Percentiles rank a stretch among this genome's conserved stretches.
Evolutionary conservation across 441 rosid species (phyloP).

Genomic region (Omphalea diandra): DNA sequence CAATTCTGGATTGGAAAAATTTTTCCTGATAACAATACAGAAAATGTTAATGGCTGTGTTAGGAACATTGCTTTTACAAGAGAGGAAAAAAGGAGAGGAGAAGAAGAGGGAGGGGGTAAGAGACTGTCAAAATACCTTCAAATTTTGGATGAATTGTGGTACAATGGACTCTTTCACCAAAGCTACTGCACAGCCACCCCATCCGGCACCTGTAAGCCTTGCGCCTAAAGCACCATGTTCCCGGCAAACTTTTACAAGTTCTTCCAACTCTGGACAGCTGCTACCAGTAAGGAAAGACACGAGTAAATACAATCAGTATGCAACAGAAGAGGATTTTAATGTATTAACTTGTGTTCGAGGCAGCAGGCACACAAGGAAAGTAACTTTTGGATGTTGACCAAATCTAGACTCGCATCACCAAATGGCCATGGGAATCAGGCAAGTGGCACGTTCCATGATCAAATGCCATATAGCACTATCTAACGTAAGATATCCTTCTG

Average conservation of each 20-base stretch:
- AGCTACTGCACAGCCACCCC: constrained; percentile 99
- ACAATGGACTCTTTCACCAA: constrained; percentile 77
- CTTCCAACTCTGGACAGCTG: constrained; percentile 97
- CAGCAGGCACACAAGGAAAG: background rate
- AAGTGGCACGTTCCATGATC: background rate
- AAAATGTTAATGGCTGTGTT: background rate
- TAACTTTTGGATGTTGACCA: background rate
- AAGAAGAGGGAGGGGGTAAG: background rate
- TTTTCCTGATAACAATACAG: constrained; percentile 51
- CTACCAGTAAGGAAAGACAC: constrained; percentile 1
- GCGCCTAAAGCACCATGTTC: constrained; percentile 89
- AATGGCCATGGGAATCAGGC: background rate
- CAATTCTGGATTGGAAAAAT: constrained; percentile 75
- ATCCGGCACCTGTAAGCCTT: constrained; percentile 97
- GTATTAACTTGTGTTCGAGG: background rate
- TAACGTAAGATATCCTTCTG: background rate
- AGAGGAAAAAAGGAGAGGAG: no score
- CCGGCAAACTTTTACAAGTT: constrained; percentile 63
- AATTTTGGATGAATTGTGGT: constrained; percentile 72
- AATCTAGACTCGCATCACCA: background rate
- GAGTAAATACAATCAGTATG: background rate
- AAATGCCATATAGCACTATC: background rate
- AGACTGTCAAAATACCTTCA: constrained; percentile 61
- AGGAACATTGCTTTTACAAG: no score
- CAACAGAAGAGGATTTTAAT: background rate